Evolutionary conservation across 148 eudicot species (phyloP), one percentile per base, ranked within the genome.

Genomic region (Nepenthes gracilis): DNA sequence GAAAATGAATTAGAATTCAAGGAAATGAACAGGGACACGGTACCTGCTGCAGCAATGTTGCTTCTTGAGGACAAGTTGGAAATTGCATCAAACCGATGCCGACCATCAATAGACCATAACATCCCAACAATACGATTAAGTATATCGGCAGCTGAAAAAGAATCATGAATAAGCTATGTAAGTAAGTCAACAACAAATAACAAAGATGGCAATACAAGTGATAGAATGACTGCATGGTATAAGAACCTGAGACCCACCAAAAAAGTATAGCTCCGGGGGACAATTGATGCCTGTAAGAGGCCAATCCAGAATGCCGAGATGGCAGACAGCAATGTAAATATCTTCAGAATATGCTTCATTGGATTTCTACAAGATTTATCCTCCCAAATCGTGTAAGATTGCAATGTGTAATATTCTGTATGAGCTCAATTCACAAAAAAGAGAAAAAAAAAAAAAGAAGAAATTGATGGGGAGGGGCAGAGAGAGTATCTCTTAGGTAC

Each of bases 261-360:
- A 88, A 88, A 88, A 69, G 88, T 74, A 70, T 85, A 77, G 79
- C 81, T 80, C 59, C 36, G 67, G n/a, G 94, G 78, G 68, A 88
- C 47, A 14, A 82, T 15, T 32, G 96, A 74, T 15, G 83, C 50
- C 51, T 77, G 85, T 71, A 92, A 62, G n/a, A 85, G 75, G 61
- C 83, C 75, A 56, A 88, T 66, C 98, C 94, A 92, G 8, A 88
- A 35, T 36, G 94, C 86, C 57, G 88, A 52, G 49, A 84, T 61
- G 43, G 94, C 88, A 71, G 75, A 79, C 47, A 92, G 64, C 64
- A 85, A 75, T 47, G 94, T 51, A 71, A 85, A 55, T 64, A 92
- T 80, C 85, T 88, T 92, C 63, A 80, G 78, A 53, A 92, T 85
- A 74, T 85, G 98, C 82, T 92, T 92, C 96, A 92, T 92, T 69